A percentile compares a stretch with the other conserved stretches of the same genome.
phyloP scores from a whole-genome alignment of 495 filamentous ascomycete genomes.

The Platismatia glauca region DNA sequence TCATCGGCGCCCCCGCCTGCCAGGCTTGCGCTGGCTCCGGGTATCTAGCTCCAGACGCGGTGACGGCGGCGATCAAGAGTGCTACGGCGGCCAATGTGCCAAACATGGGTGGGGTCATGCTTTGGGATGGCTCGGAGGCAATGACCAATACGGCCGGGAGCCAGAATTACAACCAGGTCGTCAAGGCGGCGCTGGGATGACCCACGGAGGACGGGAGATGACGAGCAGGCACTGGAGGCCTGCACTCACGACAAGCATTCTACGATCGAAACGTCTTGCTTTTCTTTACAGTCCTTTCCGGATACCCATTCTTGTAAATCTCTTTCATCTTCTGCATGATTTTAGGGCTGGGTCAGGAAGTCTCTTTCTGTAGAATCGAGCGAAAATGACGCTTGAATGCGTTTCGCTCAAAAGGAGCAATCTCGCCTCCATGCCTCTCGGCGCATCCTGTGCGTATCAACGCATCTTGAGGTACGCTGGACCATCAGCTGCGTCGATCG shows the following conservation, averaged over 20 bases:
- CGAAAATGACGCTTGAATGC: background rate
- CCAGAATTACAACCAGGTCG: slow-evolving; percentile 15
- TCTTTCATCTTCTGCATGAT: background rate
- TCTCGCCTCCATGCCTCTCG: background rate
- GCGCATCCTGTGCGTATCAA: too few relatives aligned
- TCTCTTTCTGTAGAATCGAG: background rate
- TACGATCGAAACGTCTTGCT: background rate
- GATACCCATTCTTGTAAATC: background rate
- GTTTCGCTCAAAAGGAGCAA: background rate
- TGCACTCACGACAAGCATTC: background rate
- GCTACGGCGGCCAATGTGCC: slow-evolving; percentile 22
- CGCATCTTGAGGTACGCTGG: too few relatives aligned
- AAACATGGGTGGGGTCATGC: slow-evolving; percentile 46
- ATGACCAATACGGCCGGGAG: slow-evolving; percentile 22
- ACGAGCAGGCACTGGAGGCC: background rate
- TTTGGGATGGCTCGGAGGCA: slow-evolving; percentile 40
- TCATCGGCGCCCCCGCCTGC: slow-evolving; percentile 41
- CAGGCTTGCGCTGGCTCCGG: slow-evolving; percentile 32
- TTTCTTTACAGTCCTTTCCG: slow-evolving; percentile 7
- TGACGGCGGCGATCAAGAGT: slow-evolving; percentile 28
- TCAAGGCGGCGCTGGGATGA: slow-evolving; percentile 19
- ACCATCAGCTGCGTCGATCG: too few relatives aligned
- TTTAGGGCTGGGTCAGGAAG: background rate
- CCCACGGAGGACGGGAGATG: background rate
- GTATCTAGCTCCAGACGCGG: slow-evolving; percentile 35